A percentile compares a stretch with the other conserved stretches of the same genome.
phyloP scores from a whole-genome alignment of 2,329 filamentous ascomycete genomes.

The Hypoxylon rubiginosum region DNA sequence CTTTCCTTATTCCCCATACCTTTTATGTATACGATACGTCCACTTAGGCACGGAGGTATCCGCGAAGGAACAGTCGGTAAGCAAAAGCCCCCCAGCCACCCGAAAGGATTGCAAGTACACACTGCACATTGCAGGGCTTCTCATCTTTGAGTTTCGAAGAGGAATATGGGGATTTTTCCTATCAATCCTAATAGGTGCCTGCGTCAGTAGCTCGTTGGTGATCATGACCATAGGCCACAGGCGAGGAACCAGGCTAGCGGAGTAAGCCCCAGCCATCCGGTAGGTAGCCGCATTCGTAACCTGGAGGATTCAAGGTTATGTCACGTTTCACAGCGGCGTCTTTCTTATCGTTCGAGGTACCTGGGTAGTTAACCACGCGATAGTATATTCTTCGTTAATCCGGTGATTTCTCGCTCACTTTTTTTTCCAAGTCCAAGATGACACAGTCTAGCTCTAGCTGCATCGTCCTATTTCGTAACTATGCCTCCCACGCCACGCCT shows the following conservation, averaged over 20 bases:
- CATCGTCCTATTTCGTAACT: background rate
- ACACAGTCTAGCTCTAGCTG: background rate
- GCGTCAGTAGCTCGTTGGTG: background rate
- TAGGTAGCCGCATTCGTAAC: background rate
- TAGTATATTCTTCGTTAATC: constrained; percentile 2
- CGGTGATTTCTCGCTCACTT: constrained; percentile 6
- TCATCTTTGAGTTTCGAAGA: background rate
- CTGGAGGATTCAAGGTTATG: constrained; percentile 8
- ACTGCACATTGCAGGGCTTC: constrained; percentile 6
- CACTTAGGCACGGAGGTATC: background rate
- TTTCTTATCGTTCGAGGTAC: background rate
- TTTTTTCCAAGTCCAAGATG: background rate
- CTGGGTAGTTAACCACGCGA: background rate
- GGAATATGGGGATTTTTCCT: constrained; percentile 4
- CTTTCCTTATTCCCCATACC: background rate
- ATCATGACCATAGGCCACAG: background rate
- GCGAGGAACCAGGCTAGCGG: background rate
- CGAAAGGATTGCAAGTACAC: constrained; percentile 1
- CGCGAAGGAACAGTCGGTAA: background rate
- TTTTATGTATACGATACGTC: background rate
- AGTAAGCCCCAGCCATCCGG: constrained; percentile 1
- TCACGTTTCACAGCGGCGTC: constrained; percentile 1
- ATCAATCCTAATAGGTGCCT: background rate
- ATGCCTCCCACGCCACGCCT: constrained; percentile 2
- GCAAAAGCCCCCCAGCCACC: constrained; percentile 1